Evolutionary conservation across 73 alveolate genomes (phyloP).

Genomic region (Paramecium pentaurelia): DNA sequence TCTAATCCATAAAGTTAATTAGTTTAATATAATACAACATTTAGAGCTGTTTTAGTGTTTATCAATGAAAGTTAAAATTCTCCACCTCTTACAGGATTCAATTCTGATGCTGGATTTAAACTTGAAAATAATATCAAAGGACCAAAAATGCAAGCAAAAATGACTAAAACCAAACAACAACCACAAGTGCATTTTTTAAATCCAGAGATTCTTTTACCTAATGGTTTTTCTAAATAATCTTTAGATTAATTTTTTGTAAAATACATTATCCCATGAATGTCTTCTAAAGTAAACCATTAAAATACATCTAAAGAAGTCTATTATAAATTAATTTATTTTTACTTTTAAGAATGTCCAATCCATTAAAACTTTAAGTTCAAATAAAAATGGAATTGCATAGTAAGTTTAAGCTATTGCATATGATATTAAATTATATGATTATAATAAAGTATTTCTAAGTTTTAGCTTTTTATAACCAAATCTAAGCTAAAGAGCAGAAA

Average conservation of each 20-base stretch:
- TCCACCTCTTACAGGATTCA: constrained; percentile 76
- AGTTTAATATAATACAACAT: constrained; percentile 12
- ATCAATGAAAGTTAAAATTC: constrained; percentile 59
- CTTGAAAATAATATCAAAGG: constrained; percentile 82
- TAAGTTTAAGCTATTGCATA: neutral
- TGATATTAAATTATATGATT: constrained; percentile 29
- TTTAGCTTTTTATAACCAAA: constrained; percentile 46
- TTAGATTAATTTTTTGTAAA: constrained; percentile 72
- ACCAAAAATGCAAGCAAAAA: constrained; percentile 75
- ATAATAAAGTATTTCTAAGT: constrained; percentile 47
- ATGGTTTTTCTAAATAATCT: constrained; percentile 62
- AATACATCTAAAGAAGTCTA: constrained; percentile 84
- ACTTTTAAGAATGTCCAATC: constrained; percentile 89
- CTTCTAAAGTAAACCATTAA: constrained; percentile 91
- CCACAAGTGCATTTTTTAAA: constrained; percentile 77
- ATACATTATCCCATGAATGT: constrained; percentile 74
- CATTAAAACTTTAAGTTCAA: constrained; percentile 80
- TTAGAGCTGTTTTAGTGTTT: neutral
- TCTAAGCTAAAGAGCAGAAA: constrained; percentile 45
- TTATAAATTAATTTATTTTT: neutral
- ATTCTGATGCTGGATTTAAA: constrained; percentile 80
- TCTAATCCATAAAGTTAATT: constrained; percentile 38
- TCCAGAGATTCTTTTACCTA: constrained; percentile 67
- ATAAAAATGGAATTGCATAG: constrained; percentile 80
- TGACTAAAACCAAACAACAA: constrained; percentile 62